These are phyloP conservation scores for Grigorovia transvaalensis DNA, from an alignment of 805 yeast species.

Conservation along the genomic window DNA sequence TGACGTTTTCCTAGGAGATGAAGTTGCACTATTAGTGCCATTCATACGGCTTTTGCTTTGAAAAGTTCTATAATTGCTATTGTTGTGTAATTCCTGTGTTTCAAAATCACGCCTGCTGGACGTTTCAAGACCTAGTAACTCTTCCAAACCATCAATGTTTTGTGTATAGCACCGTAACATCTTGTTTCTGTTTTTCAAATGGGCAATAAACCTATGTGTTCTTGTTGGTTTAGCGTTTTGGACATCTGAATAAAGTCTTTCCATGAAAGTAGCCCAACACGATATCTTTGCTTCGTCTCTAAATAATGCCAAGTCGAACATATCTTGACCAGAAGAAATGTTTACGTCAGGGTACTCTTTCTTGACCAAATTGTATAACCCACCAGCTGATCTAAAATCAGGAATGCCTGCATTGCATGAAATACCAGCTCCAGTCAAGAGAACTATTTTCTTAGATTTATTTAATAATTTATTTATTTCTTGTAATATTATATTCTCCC, in stretches of 20 bases:
- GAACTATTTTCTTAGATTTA: conserved; percentile 39
- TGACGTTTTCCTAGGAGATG: not conserved
- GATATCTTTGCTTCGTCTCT: conserved; percentile 53
- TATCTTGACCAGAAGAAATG: conserved; percentile 74
- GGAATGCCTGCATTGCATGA: conserved; percentile 97
- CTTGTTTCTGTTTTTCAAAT: conserved; percentile 49
- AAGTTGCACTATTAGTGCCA: not conserved
- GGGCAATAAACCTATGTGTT: conserved; percentile 65
- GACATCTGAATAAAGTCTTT: conserved; percentile 56
- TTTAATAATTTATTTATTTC: conserved; percentile 22
- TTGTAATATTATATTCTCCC: conserved; percentile 9
- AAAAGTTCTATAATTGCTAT: not conserved
- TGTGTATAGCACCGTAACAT: conserved; percentile 86
- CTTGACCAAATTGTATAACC: conserved; percentile 69
- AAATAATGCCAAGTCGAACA: conserved; percentile 80
- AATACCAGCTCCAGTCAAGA: conserved; percentile 92
- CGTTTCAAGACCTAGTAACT: conserved; percentile 48
- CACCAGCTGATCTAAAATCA: conserved; percentile 78
- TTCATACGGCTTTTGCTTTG: not conserved
- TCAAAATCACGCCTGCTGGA: conserved; percentile 33
- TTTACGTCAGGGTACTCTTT: conserved; percentile 41
- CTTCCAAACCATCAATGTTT: conserved; percentile 84
- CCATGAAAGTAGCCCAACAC: conserved; percentile 86
- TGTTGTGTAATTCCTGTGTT: not conserved
- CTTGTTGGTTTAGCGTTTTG: conserved; percentile 65